Conservation (phyloP, 306 rosid genomes). For the Cicer arietinum region DNA sequence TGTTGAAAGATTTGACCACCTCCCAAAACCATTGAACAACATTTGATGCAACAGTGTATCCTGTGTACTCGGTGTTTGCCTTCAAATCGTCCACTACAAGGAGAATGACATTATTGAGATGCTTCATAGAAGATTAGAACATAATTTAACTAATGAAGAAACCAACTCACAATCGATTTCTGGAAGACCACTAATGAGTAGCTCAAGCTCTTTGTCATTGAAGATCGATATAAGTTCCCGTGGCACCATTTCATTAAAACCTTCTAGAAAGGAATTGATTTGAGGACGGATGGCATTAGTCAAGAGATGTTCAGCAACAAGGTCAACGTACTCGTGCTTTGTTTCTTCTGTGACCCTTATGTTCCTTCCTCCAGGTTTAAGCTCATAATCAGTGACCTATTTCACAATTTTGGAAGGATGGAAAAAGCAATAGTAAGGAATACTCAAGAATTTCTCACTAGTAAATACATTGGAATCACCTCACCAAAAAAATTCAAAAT, state of each 20-base stretch:
- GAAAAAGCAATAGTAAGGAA: conserved; percentile 36
- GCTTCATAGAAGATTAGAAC: conserved; percentile 34
- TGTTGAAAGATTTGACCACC: conserved; percentile 78
- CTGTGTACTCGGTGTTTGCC: conserved; percentile 86
- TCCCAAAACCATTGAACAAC: conserved; percentile 98
- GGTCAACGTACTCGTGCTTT: conserved; percentile 97
- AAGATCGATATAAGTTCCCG: conserved; percentile 85
- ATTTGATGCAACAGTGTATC: conserved; percentile 85
- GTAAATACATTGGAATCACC: conserved; percentile 25
- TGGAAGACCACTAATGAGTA: conserved; percentile 99
- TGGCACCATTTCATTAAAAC: conserved; percentile 85
- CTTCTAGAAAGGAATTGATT: conserved; percentile 86
- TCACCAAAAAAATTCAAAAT: background rate
- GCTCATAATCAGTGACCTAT: conserved; percentile 98
- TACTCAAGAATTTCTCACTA: conserved; percentile 20
- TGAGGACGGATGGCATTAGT: conserved; percentile 98
- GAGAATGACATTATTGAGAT: conserved; percentile 47
- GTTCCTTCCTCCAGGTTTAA: conserved; percentile 98
- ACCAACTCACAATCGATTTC: conserved; percentile 91
- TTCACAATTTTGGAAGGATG: conserved; percentile 37
- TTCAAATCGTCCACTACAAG: conserved; percentile 94
- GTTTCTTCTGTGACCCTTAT: conserved; percentile 97
- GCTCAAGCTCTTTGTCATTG: conserved; percentile 97
- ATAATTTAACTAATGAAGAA: conserved; percentile 10
- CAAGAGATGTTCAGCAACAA: conserved; percentile 92